Base-by-base conservation (phyloP, 768 basidiomycete species). In the Auriculariales sp. region DNA sequence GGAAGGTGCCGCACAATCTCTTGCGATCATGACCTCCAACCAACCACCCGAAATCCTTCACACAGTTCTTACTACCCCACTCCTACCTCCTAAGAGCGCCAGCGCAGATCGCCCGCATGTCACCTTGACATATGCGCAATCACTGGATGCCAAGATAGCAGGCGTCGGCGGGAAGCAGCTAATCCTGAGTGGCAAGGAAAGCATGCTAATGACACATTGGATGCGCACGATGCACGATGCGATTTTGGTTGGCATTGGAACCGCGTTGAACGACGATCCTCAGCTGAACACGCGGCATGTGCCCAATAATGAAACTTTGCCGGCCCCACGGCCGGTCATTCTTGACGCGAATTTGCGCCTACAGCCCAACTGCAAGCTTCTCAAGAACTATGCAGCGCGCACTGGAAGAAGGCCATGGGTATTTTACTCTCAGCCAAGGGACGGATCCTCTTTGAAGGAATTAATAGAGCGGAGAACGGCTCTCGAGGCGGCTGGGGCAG, bases 131-230 rank as follows among this genome's bases (percentile, higher is more conserved):
- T 90, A 87, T 59, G 88, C 87, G 2, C 86, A 90, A 59, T 89
- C 87, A 2, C 65, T 87, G 48, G 86, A 99, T 65, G 87, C 79
- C 25, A 79, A 90, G 63, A 95, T 98, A 49, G 89, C 90, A 0
- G 90, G 86, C 2, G 64, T 65, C 4, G 68, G 70, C 6, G 81
- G 89, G 10, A 68, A 66, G 49, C 91, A 92, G 66, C 74, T 99
- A 30, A 72, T 74, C 28, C 69, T 99, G 32, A 92, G 89, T 56
- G 88, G 94, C 5, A 65, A 70, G 42, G 86, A 95, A 58, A 90
- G 85, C 63, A 83, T 93, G 81, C 55, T 75, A 34, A 89, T 99
- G 83, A 98, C 94, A 10, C 94, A 98, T 63, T 86, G 87, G 92
- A 79, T 98, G 78, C 71, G 94, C 54, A 73, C 88, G 0, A 77